Evolutionary conservation across 2,329 filamentous ascomycete genomes (phyloP), one percentile per base, ranked within the genome.

Genomic region (Curvularia lunata): DNA sequence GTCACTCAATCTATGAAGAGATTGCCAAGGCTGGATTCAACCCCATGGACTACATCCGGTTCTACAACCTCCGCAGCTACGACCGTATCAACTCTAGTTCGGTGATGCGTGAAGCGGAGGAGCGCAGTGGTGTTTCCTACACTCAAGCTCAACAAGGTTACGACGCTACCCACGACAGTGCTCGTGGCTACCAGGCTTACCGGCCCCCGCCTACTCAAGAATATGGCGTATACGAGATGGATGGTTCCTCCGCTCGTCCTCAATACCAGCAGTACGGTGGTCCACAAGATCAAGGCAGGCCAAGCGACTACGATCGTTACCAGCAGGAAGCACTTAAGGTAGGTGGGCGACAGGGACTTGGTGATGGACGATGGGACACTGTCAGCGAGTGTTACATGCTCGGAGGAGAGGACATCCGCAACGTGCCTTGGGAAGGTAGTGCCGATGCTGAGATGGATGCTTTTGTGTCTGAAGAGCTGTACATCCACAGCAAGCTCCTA

Each of bases 371-470:
- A 4, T 91, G 89, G 84, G 91, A 97, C 73, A 89, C 85, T 12
- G 87, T 97, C 41, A 86, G 88, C 45, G 82, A 87, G 25, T 93
- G 90, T 79, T 95, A 95, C 77, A 97, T 96, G 92, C 84, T 91
- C 28, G 83, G 84, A 53, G 91, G 91, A 0, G 83, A 86, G 40
- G 87, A 90, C 58, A 87, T 97, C 58, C 84, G 86, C 16, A 82
- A 82, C 46, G 83, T 87, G 3, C 85, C 85, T 1, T 88, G 85
- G 85, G 80, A 83, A 41, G 81, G 83, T 28, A 81, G 82, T 8
- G 80, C 82, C 32, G 71, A 78, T 52, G 78, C 83, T 43, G 85
- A 88, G 66, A 83, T 88, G 53, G 83, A 88, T 64, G 84, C 85
- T 0, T 87, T 86, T 59, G 85, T 88, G 4, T 85, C 82, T 28